Conservation (phyloP, 2,329 filamentous ascomycete species). For the Periconia sp. region DNA sequence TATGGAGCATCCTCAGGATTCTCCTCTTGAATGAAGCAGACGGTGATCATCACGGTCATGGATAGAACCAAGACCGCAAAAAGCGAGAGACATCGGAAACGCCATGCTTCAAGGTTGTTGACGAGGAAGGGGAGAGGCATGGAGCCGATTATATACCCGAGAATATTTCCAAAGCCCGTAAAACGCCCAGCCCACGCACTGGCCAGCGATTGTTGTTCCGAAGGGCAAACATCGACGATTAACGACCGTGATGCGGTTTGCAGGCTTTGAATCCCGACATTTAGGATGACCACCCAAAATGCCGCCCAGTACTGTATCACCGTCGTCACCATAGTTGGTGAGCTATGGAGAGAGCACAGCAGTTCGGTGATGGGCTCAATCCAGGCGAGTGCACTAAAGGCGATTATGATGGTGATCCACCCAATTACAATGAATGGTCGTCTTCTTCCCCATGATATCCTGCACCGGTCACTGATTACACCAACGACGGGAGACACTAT, state of each 20-base stretch:
- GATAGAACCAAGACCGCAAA: conserved; percentile 6
- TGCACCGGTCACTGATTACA: conserved; percentile 80
- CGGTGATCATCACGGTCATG: conserved; percentile 4
- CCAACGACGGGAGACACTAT: conserved; percentile 84
- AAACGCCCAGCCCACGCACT: conserved; percentile 36
- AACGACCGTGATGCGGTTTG: conserved; percentile 40
- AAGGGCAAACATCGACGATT: conserved; percentile 38
- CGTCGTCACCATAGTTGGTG: conserved; percentile 49
- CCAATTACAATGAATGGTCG: conserved; percentile 83
- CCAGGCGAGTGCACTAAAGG: conserved; percentile 75
- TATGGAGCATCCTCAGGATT: background rate
- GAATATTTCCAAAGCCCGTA: conserved; percentile 35
- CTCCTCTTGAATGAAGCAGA: conserved; percentile 8
- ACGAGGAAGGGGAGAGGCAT: conserved; percentile 19
- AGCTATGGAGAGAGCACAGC: conserved; percentile 3
- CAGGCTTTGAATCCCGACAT: conserved; percentile 40
- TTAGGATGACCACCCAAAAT: conserved; percentile 30
- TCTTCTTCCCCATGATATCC: conserved; percentile 75
- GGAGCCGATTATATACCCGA: conserved; percentile 37
- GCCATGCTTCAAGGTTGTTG: conserved; percentile 23
- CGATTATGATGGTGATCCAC: conserved; percentile 68
- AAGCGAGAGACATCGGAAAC: conserved; percentile 12
- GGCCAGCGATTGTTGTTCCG: conserved; percentile 35
- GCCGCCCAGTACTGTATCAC: conserved; percentile 17
- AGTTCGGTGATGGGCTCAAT: conserved; percentile 50